A percentile compares a stretch with the other conserved stretches of the same genome.
Evolutionary conservation across 805 yeast species (phyloP).

Genomic region (Starmerella asiatica): DNA sequence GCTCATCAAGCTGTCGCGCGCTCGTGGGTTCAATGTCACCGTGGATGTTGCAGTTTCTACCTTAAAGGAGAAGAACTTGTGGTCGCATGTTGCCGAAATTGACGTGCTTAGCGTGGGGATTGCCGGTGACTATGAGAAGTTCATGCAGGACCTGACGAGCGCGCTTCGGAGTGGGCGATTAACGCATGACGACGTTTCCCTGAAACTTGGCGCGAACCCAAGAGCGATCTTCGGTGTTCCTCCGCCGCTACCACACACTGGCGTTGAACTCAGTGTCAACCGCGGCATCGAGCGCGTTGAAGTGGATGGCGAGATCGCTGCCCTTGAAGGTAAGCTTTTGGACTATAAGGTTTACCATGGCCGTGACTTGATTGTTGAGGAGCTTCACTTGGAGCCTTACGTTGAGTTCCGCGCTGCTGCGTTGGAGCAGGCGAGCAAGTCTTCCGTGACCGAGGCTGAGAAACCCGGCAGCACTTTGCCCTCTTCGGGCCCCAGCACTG

Average conservation of each 20-base stretch:
- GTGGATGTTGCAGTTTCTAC: conserved; percentile 71
- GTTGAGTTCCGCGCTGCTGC: background rate
- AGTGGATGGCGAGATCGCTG: conserved; percentile 62
- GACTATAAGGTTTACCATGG: conserved; percentile 37
- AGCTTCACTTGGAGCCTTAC: conserved; percentile 13
- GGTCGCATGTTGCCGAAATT: conserved; percentile 58
- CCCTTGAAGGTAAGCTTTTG: conserved; percentile 68
- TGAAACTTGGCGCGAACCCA: conserved; percentile 70
- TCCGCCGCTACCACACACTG: conserved; percentile 57
- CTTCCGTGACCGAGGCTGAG: background rate
- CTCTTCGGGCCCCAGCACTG: conserved; percentile 13
- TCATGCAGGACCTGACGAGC: conserved; percentile 64
- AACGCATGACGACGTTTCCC: conserved; percentile 56
- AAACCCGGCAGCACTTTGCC: background rate
- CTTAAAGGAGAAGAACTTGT: conserved; percentile 64
- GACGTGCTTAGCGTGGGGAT: conserved; percentile 82
- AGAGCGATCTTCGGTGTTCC: conserved; percentile 60
- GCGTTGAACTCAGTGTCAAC: conserved; percentile 55
- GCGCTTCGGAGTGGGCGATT: conserved; percentile 67
- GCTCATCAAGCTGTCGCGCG: conserved; percentile 72
- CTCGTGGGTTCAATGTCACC: conserved; percentile 67
- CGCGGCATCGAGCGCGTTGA: conserved; percentile 87
- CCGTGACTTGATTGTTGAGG: conserved; percentile 13
- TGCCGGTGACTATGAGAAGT: conserved; percentile 63
- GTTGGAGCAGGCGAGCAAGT: background rate